phyloP scores from a whole-genome alignment of 352 stramenopile species.

The Globisporangium emineosum region DNA sequence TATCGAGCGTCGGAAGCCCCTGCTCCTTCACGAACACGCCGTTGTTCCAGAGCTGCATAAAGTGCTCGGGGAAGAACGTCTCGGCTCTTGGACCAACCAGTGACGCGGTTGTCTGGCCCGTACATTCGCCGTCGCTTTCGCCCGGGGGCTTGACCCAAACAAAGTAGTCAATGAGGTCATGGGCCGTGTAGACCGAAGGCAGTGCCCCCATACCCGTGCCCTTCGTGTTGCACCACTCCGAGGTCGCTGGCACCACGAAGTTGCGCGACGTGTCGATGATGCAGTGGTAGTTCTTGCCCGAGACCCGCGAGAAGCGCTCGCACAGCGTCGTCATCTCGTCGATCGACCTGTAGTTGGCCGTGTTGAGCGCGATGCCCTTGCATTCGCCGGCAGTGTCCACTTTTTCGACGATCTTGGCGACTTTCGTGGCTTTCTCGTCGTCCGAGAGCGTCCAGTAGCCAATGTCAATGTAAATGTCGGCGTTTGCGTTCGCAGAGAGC shows the following conservation, averaged over 20 bases:
- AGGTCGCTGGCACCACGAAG: constrained; percentile 18
- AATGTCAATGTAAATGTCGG: constrained; percentile 66
- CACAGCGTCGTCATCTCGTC: constrained; percentile 47
- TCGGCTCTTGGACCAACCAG: constrained; percentile 51
- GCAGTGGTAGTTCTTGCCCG: constrained; percentile 45
- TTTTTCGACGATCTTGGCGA: constrained; percentile 42
- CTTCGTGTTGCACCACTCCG: constrained; percentile 55
- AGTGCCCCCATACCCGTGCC: constrained; percentile 38
- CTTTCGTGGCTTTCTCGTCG: constrained; percentile 17
- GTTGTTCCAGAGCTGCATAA: constrained; percentile 62
- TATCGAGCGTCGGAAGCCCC: constrained; percentile 15
- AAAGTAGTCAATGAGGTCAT: constrained; percentile 60
- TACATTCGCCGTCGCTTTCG: constrained; percentile 61
- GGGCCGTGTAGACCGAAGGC: constrained; percentile 42
- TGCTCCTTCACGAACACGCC: constrained; percentile 50
- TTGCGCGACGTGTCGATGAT: constrained; percentile 67
- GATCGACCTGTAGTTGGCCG: constrained; percentile 68
- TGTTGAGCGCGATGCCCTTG: constrained; percentile 74
- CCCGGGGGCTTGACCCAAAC: constrained; percentile 69
- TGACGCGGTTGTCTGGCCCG: constrained; percentile 30
- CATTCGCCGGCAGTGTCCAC: constrained; percentile 27
- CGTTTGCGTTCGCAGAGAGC: constrained; percentile 58
- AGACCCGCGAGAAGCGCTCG: constrained; percentile 46
- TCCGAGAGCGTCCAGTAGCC: constrained; percentile 57
- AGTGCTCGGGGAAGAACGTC: constrained; percentile 52